Evolutionary conservation across 73 alveolate genomes (phyloP).

Genomic region (Symbiodinium pilosum): DNA sequence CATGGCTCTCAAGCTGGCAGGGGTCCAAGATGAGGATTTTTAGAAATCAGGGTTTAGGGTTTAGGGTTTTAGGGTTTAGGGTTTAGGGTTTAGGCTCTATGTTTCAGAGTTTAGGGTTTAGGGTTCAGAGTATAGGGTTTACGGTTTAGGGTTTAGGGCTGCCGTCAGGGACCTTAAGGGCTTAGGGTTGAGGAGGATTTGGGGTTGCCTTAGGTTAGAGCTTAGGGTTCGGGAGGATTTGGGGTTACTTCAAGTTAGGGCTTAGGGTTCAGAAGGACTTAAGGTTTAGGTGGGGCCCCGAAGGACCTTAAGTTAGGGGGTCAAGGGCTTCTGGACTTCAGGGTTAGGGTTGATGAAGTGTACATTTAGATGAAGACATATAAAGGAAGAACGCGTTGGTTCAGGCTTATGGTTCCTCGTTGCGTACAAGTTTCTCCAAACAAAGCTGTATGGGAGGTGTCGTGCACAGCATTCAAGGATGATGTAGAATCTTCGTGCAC

Average conservation of each 20-base stretch:
- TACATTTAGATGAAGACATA: too few species aligned
- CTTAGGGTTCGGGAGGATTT: not conserved
- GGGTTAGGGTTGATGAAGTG: not conserved
- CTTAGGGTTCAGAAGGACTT: not conserved
- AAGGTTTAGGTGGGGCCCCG: not conserved
- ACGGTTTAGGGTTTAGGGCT: not conserved
- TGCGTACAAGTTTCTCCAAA: too few species aligned
- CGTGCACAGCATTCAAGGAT: too few species aligned
- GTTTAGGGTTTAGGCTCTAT: not conserved
- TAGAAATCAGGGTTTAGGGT: not conserved
- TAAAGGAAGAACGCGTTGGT: not conserved
- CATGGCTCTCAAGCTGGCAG: constrained; percentile 41
- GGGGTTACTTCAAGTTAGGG: not conserved
- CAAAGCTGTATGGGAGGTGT: too few species aligned
- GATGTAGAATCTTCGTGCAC: too few species aligned
- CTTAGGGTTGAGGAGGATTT: not conserved
- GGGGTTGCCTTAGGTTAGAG: not conserved
- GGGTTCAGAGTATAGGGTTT: not conserved
- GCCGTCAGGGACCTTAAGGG: not conserved
- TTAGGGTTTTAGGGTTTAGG: not conserved
- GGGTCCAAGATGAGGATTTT: not conserved
- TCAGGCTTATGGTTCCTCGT: too few species aligned
- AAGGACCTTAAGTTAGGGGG: not conserved
- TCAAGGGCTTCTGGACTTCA: not conserved
- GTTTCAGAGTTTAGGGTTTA: not conserved